Evolutionary conservation across 2,329 filamentous ascomycete genomes (phyloP).

Genomic region (Rhexocercosporidium sp.): DNA sequence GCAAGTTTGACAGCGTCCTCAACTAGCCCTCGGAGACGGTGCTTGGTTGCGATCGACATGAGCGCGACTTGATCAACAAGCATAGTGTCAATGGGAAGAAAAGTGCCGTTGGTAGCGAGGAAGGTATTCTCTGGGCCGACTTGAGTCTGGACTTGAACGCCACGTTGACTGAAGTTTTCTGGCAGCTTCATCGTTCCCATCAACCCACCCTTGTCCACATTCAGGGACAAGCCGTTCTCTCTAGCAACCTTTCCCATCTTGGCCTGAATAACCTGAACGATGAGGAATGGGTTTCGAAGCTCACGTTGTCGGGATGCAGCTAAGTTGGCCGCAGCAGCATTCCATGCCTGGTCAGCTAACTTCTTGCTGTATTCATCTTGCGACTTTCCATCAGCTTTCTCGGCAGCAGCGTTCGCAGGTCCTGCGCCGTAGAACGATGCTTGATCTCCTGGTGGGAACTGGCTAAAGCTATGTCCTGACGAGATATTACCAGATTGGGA

Average conservation of each 20-base stretch:
- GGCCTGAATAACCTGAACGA: constrained; percentile 33
- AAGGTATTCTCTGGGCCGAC: constrained; percentile 68
- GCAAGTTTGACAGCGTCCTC: constrained; percentile 78
- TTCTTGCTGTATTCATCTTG: constrained; percentile 71
- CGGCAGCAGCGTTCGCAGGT: constrained; percentile 65
- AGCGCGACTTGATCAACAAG: constrained; percentile 84
- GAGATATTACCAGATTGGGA: constrained; percentile 49
- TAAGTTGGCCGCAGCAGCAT: constrained; percentile 60
- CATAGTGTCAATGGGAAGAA: constrained; percentile 75
- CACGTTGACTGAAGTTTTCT: constrained; percentile 34
- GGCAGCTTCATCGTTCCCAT: constrained; percentile 47
- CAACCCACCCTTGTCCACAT: constrained; percentile 60
- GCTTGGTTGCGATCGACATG: constrained; percentile 81
- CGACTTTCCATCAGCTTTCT: constrained; percentile 49
- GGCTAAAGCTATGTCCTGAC: constrained; percentile 54
- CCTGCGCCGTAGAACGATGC: constrained; percentile 68
- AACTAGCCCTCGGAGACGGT: constrained; percentile 75
- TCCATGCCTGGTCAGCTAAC: constrained; percentile 68
- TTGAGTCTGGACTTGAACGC: constrained; percentile 58
- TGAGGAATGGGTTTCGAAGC: constrained; percentile 59
- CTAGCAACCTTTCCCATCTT: constrained; percentile 62
- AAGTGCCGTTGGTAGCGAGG: constrained; percentile 68
- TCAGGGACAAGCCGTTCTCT: constrained; percentile 62
- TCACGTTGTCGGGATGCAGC: constrained; percentile 63
- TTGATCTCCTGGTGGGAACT: constrained; percentile 60